These are phyloP conservation scores for Massariosphaeria phaeospora DNA, from an alignment of 495 filamentous ascomycete species.

Conservation along the genomic window DNA sequence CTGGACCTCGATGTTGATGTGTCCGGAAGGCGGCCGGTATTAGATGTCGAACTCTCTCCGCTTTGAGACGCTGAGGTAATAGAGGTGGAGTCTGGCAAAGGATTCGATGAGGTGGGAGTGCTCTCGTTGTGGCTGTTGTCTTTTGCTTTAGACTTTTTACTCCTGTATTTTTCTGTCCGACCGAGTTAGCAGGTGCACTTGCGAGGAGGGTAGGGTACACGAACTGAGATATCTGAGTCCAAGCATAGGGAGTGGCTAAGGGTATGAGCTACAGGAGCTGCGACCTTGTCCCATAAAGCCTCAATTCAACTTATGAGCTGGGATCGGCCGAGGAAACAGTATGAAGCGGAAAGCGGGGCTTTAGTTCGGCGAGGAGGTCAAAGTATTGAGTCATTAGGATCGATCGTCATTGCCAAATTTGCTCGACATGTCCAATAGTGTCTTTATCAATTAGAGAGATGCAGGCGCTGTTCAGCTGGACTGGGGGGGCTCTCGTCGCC, in stretches of 20 bases:
- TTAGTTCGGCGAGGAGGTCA: too few relatives aligned
- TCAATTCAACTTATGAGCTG: too few relatives aligned
- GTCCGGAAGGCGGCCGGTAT: background rate
- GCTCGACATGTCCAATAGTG: too few relatives aligned
- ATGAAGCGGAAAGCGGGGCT: too few relatives aligned
- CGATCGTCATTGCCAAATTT: too few relatives aligned
- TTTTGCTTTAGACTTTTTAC: background rate
- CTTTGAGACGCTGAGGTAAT: background rate
- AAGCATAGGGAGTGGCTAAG: slow-evolving; percentile 7
- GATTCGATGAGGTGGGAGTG: background rate
- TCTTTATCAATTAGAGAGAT: too few relatives aligned
- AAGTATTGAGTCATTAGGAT: too few relatives aligned
- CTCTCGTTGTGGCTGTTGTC: background rate
- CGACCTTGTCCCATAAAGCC: too few relatives aligned
- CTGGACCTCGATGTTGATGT: background rate
- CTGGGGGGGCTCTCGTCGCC: too few relatives aligned
- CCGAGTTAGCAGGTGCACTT: background rate
- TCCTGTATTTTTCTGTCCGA: slow-evolving; percentile 2
- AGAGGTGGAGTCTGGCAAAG: background rate
- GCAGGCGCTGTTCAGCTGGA: too few relatives aligned
- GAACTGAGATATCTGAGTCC: slow-evolving; percentile 8
- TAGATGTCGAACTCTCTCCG: background rate
- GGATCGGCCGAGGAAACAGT: too few relatives aligned
- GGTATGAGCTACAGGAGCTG: too few relatives aligned
- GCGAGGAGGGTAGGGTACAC: background rate